A percentile compares a stretch with the other conserved stretches of the same genome.
phyloP scores from a whole-genome alignment of 2,329 filamentous ascomycete species.

The Colletotrichum lupini region DNA sequence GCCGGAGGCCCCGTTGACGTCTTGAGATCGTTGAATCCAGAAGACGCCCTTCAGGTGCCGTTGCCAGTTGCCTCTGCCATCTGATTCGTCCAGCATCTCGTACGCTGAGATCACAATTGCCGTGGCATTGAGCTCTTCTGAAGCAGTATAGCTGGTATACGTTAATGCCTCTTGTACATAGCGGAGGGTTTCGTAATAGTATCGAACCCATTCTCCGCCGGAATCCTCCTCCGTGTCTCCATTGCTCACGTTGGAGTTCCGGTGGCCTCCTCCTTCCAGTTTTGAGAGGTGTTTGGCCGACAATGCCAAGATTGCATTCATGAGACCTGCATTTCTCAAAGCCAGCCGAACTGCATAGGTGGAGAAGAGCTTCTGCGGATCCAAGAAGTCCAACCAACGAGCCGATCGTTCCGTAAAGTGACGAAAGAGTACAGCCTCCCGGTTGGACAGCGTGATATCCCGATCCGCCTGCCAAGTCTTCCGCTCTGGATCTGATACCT shows the following conservation, averaged over 20 bases:
- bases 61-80: conserved; percentile 66
- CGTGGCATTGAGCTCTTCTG: conserved; percentile 68
- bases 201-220: conserved; percentile 52
- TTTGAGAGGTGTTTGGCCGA: conserved; percentile 56
- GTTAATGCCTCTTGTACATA: conserved; percentile 70
- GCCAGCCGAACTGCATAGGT: conserved; percentile 47
- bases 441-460: conserved; percentile 39
- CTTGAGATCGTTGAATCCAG: conserved; percentile 72
- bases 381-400: conserved; percentile 45
- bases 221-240: conserved; percentile 16
- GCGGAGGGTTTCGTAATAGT: conserved; percentile 72
- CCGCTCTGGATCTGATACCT: conserved; percentile 37
- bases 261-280: neutral
- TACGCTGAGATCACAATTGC: conserved; percentile 71
- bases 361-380: conserved; percentile 46
- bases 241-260: neutral
- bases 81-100: conserved; percentile 72
- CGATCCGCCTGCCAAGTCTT: conserved; percentile 42
- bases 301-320: conserved; percentile 68
- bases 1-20: conserved; percentile 68
- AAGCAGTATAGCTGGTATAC: conserved; percentile 67
- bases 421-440: conserved; percentile 43
- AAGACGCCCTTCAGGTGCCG: conserved; percentile 73
- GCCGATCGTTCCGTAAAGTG: conserved; percentile 42
- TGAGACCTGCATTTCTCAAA: conserved; percentile 64